These are phyloP conservation scores for Cladosporium cucumerinum DNA, from an alignment of 2,329 filamentous ascomycete species.

Conservation along the genomic window DNA sequence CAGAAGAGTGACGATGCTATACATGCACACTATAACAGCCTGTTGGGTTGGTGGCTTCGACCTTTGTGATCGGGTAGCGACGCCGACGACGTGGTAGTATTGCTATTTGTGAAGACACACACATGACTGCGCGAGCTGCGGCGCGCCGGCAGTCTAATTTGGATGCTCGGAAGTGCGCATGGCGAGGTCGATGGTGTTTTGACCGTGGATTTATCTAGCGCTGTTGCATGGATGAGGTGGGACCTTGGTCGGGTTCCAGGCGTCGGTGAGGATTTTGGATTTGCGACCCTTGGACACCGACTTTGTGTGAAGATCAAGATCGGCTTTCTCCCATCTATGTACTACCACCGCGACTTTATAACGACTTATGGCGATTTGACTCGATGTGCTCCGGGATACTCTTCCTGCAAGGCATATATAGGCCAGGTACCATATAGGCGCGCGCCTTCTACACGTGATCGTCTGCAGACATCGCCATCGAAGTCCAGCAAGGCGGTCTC, in stretches of 20 bases:
- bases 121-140: neutral
- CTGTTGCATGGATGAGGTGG: constrained; percentile 2
- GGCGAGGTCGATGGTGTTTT: neutral
- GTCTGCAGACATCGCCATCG: constrained; percentile 1
- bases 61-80: constrained; percentile 3
- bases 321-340: neutral
- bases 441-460: constrained; percentile 1
- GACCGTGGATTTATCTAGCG: constrained; percentile 1
- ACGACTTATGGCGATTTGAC: neutral
- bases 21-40: neutral
- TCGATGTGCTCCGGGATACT: neutral
- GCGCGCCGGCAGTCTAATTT: neutral
- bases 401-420: neutral
- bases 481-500: neutral
- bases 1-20: constrained; percentile 1
- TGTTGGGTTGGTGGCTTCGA: neutral
- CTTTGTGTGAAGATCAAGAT: neutral
- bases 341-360: neutral
- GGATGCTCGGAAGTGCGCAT: neutral
- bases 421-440: neutral
- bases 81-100: neutral
- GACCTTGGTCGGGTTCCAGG: neutral
- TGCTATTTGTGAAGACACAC: neutral
- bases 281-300: constrained; percentile 4
- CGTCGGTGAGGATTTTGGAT: constrained; percentile 6